Base-by-base conservation (phyloP, 805 yeast species). In the Candida namnaoensis region DNA sequence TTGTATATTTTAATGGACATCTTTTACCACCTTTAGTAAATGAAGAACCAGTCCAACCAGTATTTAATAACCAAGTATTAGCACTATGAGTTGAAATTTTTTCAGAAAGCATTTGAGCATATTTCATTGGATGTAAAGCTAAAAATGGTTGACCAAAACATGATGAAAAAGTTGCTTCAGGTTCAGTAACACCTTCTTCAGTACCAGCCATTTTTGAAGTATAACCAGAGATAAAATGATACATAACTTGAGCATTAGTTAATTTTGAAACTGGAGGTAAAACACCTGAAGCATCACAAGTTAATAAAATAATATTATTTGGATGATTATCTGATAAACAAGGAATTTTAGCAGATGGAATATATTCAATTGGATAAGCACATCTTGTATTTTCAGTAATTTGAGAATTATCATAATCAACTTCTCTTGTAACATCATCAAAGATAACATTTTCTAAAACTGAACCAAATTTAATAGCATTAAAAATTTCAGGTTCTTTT, bases 121-220 rank as follows among this genome's bases (percentile, higher is more conserved):
- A 91, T 66, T 82, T 83, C 90, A 91, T 91, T 65, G 99, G 99
- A 69, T 91, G 99, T 65, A 91, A 74, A 32, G 91, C 97, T 69
- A 91, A 74, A 84, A 91, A 91, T 50, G 99, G 99, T 74, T 91
- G 98, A 61, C 98, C 99, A 65, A 90, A 91, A 74, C 99, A 91
- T 41, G 99, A 96, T 47, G 96, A 86, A 79, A 91, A 91, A 15
- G 96, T 88, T 43, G 97, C 96, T 67, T 86, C 88, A 47, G 99
- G 98, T 71, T 91, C 97, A 48, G 97, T 90, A 51, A 91, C 87
- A 68, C 99, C 99, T 65, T 87, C 95, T 71, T 91, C 99, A 41
- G 99, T 91, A 65, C 98, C 98, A 47, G 99, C 96, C 95, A 91
- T 91, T 79, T 93, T 91, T 43, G 98, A 91, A 47, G 99, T 91